Evolutionary conservation across 1,284 basidiomycete genomes (phyloP).

Genomic region (Cutaneotrichosporon spelunceum): DNA sequence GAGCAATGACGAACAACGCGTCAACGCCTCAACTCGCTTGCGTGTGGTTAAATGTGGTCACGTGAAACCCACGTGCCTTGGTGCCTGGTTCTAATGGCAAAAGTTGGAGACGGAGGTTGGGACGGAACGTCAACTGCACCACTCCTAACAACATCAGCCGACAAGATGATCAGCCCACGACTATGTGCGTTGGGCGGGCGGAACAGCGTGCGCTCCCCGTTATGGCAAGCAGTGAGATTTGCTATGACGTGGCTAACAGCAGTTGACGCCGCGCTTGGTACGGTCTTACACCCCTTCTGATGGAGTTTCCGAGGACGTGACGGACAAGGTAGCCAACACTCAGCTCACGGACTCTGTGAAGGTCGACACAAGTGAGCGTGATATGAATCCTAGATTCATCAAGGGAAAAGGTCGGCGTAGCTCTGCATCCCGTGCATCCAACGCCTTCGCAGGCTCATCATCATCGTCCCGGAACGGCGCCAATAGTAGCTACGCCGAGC

Average conservation of each 20-base stretch:
- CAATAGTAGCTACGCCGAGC: too few species aligned
- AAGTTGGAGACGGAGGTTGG: background rate
- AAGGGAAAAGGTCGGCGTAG: too few species aligned
- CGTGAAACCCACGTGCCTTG: background rate
- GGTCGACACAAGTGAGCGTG: background rate
- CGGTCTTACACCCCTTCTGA: background rate
- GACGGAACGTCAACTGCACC: background rate
- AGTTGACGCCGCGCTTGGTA: background rate
- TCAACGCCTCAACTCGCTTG: background rate
- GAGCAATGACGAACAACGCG: constrained; percentile 8
- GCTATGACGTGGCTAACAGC: background rate
- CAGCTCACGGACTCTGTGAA: background rate
- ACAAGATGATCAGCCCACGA: constrained; percentile 7
- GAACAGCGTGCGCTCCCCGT: background rate
- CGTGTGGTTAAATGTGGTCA: background rate
- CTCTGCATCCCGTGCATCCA: too few species aligned
- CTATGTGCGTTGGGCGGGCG: constrained; percentile 1
- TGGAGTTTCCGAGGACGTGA: background rate
- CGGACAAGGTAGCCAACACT: background rate
- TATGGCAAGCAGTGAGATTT: background rate
- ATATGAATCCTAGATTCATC: too few species aligned
- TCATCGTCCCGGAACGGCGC: too few species aligned
- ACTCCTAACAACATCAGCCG: background rate
- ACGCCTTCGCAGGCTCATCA: too few species aligned
- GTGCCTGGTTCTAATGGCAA: background rate